Base-by-base conservation (phyloP, 192 early-diverging fungal genomes). In the Umbelopsis sp. region DNA sequence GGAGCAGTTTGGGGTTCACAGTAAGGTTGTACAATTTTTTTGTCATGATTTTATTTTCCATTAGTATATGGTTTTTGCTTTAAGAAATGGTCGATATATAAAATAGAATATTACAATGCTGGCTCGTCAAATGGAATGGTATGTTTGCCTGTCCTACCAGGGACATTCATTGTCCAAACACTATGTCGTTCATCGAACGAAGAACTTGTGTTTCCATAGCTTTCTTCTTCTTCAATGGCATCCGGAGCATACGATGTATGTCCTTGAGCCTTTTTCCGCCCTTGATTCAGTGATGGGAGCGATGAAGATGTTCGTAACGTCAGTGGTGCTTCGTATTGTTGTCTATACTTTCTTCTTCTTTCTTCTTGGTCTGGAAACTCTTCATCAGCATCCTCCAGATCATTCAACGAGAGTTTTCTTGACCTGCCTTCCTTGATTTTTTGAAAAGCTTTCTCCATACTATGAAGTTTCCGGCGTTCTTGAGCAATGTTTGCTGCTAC, bases 371-470 rank as follows among this genome's bases (percentile, higher is more conserved):
- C 50, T 30, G 47, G 71, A 35, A 49, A 21, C n/a, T 52, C 35
- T 47, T 37, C 58, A 41, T 66, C 51, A n/a, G 51, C n/a, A 18
- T 51, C 64, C 30, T 37, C 25, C 11, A 67, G 41, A 51, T 53
- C 64, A 45, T 20, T 41, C 33, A 47, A 37, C 4, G 53, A 50
- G 9, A 49, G 20, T 2, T 66, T 45, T 20, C n/a, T 21, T 51
- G 49, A 18, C 16, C 65, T 22, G 8, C 66, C 23, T 22, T 41
- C 53, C 11, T 58, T 65, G 27, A 79, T 79, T 33, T 71, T 70
- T 27, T 55, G 18, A 1, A 79, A 74, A 3, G 82, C 72, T 35
- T 75, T 81, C 66, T 85, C 81, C 37, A 85, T 68, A 16, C 75
- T 75, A 6, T 68, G 22, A 11, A 85, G 44, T 46, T 83, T 83